phyloP scores from a whole-genome alignment of 257 asterid genomes.

The Buddleja alternifolia region DNA sequence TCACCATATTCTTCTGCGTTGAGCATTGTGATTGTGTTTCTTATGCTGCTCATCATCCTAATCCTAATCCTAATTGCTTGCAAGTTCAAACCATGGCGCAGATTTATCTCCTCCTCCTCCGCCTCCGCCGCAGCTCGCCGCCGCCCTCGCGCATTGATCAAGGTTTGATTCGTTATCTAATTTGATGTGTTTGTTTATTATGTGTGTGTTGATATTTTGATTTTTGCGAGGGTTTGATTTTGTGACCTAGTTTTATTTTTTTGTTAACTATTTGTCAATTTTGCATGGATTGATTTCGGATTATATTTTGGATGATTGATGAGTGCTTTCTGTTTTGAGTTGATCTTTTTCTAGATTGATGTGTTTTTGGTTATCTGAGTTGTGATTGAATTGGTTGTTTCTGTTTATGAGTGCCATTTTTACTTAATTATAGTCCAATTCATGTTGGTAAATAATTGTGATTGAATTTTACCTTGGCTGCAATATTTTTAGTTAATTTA shows the following conservation, averaged over 20 bases:
- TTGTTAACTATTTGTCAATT: slow-evolving; percentile 2
- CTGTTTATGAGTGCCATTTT: slow-evolving; percentile 11
- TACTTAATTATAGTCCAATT: slow-evolving; percentile 1
- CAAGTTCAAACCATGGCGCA: slow-evolving; percentile 89
- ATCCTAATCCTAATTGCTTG: slow-evolving; percentile 76
- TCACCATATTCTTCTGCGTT: slow-evolving; percentile 29
- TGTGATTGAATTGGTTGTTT: slow-evolving; percentile 25
- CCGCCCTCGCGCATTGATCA: slow-evolving; percentile 54
- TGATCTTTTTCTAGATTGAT: background rate
- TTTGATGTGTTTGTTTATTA: background rate
- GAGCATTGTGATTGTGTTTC: slow-evolving; percentile 43
- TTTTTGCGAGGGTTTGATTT: slow-evolving; percentile 35
- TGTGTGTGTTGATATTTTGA: background rate
- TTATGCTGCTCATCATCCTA: slow-evolving; percentile 80
- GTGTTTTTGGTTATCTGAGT: slow-evolving; percentile 15
- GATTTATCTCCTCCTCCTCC: slow-evolving; percentile 45
- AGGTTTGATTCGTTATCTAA: slow-evolving; percentile 51
- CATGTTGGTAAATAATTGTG: background rate
- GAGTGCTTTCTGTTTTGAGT: slow-evolving; percentile 5
- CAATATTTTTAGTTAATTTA: slow-evolving; percentile 24
- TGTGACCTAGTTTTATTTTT: background rate
- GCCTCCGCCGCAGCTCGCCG: slow-evolving; percentile 48
- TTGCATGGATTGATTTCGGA: slow-evolving; percentile 13
- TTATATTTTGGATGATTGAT: slow-evolving; percentile 2
- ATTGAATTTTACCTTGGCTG: background rate